A percentile compares a stretch with the other conserved stretches of the same genome.
These are phyloP conservation scores for Botrytis deweyae DNA, from an alignment of 2,329 filamentous ascomycete species.

Conservation along the genomic window DNA sequence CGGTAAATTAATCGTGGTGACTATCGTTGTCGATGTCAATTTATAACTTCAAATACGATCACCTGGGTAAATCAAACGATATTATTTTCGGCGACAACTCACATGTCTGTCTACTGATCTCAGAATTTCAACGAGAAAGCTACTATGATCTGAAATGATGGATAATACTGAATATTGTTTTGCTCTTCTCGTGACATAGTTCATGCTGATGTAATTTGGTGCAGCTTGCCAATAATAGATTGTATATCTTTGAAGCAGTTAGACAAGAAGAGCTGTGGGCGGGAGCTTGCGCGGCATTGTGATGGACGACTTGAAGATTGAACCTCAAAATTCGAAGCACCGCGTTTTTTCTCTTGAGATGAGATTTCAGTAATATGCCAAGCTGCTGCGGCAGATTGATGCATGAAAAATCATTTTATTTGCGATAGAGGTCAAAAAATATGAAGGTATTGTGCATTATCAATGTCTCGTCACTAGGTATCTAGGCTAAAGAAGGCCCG, in stretches of 20 bases:
- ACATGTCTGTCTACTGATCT: too few relatives aligned
- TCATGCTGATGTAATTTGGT: not conserved
- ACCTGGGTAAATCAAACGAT: too few relatives aligned
- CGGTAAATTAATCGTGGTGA: not conserved
- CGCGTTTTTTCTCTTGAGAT: not conserved
- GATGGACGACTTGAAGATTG: not conserved
- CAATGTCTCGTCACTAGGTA: not conserved
- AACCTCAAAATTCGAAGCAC: not conserved
- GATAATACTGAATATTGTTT: not conserved
- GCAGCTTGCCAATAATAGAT: not conserved
- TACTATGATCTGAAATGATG: too few relatives aligned
- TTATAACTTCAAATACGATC: too few relatives aligned
- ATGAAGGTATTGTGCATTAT: not conserved
- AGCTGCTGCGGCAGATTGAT: not conserved
- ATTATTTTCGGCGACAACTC: too few relatives aligned
- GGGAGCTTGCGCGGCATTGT: not conserved
- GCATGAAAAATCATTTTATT: not conserved
- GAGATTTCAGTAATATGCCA: not conserved
- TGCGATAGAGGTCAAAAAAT: accelerated
- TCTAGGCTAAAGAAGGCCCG: not conserved
- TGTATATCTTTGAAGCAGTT: not conserved
- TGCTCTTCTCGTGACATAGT: too few relatives aligned
- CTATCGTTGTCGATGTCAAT: not conserved
- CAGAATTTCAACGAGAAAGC: too few relatives aligned
- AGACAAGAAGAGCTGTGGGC: not conserved